These are phyloP conservation scores for grape (Vitis vinifera) DNA, from an alignment of 164 flowering plant genomes.

Conservation along the genomic window ASM3070453v1 NC_081819.1:21673501-21674000, in stretches of 20 bases:
- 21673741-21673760: conserved; percentile 23
- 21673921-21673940: background rate
- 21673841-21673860: conserved; percentile 6
- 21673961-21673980: background rate
- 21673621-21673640: too few species aligned
- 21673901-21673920: background rate
- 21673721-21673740: background rate
- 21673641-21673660: too few species aligned
- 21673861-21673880: conserved; percentile 14
- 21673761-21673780: conserved; percentile 17
- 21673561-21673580: too few species aligned
- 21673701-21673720: background rate
- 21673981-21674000: background rate
- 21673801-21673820: conserved; percentile 20
- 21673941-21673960: background rate
- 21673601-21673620: too few species aligned
- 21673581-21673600: too few species aligned
- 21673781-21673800: conserved; percentile 8
- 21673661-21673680: too few species aligned
- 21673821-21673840: conserved; percentile 13
- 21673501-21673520: too few species aligned
- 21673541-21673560: too few species aligned
- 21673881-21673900: conserved; percentile 17
- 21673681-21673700: too few species aligned
- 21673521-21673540: too few species aligned